Evolutionary conservation across 352 stramenopile genomes (phyloP).

Genomic region (Globisporangium heterothallicum): DNA sequence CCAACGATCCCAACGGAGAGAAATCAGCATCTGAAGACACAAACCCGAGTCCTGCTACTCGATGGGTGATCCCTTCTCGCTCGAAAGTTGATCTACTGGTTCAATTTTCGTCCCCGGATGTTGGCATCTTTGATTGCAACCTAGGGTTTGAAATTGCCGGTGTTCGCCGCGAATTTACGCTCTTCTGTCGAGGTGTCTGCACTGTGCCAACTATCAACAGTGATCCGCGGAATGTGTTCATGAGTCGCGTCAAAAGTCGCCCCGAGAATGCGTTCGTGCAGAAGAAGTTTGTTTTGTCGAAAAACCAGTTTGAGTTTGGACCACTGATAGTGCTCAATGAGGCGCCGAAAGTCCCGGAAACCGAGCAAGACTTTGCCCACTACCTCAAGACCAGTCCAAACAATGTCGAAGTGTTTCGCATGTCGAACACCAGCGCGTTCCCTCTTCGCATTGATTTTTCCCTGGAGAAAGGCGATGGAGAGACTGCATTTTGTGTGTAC

Average conservation of each 20-base stretch:
- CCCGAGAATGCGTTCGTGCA: conserved; percentile 60
- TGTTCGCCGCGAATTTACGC: conserved; percentile 69
- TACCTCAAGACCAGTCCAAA: conserved; percentile 45
- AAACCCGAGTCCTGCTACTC: conserved; percentile 5
- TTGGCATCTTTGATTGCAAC: conserved; percentile 77
- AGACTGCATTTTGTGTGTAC: conserved; percentile 62
- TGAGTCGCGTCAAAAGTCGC: conserved; percentile 86
- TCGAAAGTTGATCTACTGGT: conserved; percentile 62
- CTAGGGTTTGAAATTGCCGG: conserved; percentile 91
- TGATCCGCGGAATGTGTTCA: conserved; percentile 93
- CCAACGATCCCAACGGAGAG: conserved; percentile 7
- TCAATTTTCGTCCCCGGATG: conserved; percentile 70
- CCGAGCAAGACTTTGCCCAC: conserved; percentile 42
- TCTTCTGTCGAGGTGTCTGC: conserved; percentile 80
- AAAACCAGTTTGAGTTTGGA: conserved; percentile 91
- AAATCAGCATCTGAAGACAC: no score
- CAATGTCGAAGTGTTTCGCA: conserved; percentile 89
- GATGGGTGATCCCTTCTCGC: conserved; percentile 80
- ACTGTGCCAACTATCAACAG: conserved; percentile 90
- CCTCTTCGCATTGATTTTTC: conserved; percentile 62
- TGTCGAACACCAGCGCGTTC: conserved; percentile 87
- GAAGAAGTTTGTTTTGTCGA: conserved; percentile 91
- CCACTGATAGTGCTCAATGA: conserved; percentile 68
- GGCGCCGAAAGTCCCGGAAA: conserved; percentile 19
- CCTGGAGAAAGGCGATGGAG: conserved; percentile 23